Evolutionary conservation across 176 grass and related monocot genomes (phyloP), one percentile per base, ranked within the genome.

Genomic region (Eleusine indica): DNA sequence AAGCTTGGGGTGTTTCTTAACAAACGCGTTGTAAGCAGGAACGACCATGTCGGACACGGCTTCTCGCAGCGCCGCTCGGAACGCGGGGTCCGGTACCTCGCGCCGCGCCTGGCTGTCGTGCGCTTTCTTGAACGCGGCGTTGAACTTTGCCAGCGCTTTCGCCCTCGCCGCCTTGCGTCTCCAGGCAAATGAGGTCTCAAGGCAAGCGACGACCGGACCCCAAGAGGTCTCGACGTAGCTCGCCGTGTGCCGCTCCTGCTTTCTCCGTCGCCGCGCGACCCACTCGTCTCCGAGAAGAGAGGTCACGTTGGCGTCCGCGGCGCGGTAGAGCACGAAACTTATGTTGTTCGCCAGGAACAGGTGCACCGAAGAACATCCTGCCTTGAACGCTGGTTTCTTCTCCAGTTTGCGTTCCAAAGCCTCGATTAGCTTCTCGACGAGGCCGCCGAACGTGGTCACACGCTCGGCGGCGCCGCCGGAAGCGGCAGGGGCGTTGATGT

Each of bases 341-440:
- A 44, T 2, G 77, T 70, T 85, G 76, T 69, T 89, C 0, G 82
- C 76, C 40, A 80, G 30, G 82, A 89, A 89, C 14, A 89, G 68
- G 11, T 84, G 62, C 61, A 30, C 30, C 49, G 32, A 35, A 35
- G 43, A 68, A 0, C 77, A 46, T 0, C 66, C 43, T 10, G 49
- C 65, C 11, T 43, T 13, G 21, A 66, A 15, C 0, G 43, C 30
- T 19, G 58, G 9, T 1, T 43, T 86, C 60, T 72, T 60, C 17
- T 80, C 46, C 35, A 80, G 76, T 46, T n/a, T 54, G 58, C 56
- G 16, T 11, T 86, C 70, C n/a, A 74, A 17, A 7, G 10, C 49
- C 22, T 10, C 47, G 35, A 80, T 35, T 1, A 80, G n/a, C 16
- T 47, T 29, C 16, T 70, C 22, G n/a, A 74, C 77, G 61, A 86